Conservation (phyloP, 495 filamentous ascomycete genomes). For the Aspergillus haitiensis region DNA sequence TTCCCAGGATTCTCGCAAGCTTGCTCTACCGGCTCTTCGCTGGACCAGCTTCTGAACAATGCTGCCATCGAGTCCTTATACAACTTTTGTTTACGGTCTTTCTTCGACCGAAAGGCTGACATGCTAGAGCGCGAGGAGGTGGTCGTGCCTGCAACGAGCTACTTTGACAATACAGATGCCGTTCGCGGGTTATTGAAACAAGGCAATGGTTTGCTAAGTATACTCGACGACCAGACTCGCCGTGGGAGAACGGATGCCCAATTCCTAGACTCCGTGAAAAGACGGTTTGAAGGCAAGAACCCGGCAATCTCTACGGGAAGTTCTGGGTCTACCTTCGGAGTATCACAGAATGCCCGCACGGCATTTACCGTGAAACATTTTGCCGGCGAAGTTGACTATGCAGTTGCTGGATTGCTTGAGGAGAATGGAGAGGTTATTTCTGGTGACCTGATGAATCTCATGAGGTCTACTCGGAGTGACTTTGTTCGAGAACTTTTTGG, state of each 20-base stretch:
- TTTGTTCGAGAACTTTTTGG: slow-evolving; percentile 90
- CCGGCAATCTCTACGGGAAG: slow-evolving; percentile 77
- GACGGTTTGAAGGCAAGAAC: slow-evolving; percentile 92
- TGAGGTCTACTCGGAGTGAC: slow-evolving; percentile 80
- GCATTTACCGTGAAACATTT: slow-evolving; percentile 92
- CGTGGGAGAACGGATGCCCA: slow-evolving; percentile 86
- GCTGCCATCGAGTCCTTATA: slow-evolving; percentile 88
- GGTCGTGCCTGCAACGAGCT: slow-evolving; percentile 82
- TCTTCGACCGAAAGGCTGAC: slow-evolving; percentile 91
- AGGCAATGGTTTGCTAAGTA: slow-evolving; percentile 88
- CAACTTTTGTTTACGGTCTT: slow-evolving; percentile 89
- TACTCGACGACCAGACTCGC: slow-evolving; percentile 90
- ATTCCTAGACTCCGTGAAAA: slow-evolving; percentile 83
- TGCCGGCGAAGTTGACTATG: slow-evolving; percentile 95
- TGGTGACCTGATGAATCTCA: slow-evolving; percentile 92
- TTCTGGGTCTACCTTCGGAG: slow-evolving; percentile 65
- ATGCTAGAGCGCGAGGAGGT: slow-evolving; percentile 92
- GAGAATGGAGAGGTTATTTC: slow-evolving; percentile 96
- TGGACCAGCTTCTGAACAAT: slow-evolving; percentile 95
- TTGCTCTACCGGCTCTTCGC: slow-evolving; percentile 73
- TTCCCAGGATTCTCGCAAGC: slow-evolving; percentile 93
- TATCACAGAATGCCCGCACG: slow-evolving; percentile 71
- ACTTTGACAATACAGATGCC: slow-evolving; percentile 95
- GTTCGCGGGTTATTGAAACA: slow-evolving; percentile 87
- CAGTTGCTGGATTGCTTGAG: slow-evolving; percentile 78